Evolutionary conservation across 805 yeast genomes (phyloP), one percentile per base, ranked within the genome.

Genomic region (Candida piceae): DNA sequence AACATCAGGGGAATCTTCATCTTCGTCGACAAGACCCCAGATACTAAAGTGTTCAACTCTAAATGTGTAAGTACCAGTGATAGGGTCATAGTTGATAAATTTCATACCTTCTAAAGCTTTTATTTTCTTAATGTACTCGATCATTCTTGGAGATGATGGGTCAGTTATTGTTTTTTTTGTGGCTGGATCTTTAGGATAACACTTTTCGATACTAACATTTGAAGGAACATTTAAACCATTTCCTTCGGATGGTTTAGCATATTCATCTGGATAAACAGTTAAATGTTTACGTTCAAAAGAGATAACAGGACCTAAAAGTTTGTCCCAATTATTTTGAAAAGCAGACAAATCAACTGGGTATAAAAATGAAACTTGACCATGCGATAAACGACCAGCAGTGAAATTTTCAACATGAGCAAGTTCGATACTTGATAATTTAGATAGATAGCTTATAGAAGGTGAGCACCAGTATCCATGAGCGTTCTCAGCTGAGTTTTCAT

Each of bases 31-130:
- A 26, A 93, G 62, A 6, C 97, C 97, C 96, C 97, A 93, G 5
- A 84, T 76, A 64, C 96, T 87, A 53, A 93, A 93, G 64, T 93
- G 98, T 48, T 83, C 78, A 7, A 89, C 96, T 48, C 69, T 74
- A 60, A 86, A 88, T 1, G 81, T 78, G 87, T 89, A 88, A 4
- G 74, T 60, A 24, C 86, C 85, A 5, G 76, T 74, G 20, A 79
- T 68, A 4, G 88, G 87, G 50, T 84, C 88, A 53, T 80, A 88
- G 4, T 88, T 80, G 11, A 89, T 67, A 54, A 84, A 87, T 43
- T 80, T 79, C 80, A 82, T 86, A 5, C 89, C 95, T 23, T 67
- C 70, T 46, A 69, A 61, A 32, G 64, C 67, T 43, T 75, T 74
- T 34, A 82, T 63, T 35, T 64, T 66, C 32, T 66, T 68, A 19